Percentiles rank a stretch among this genome's conserved stretches.
Evolutionary conservation across 306 rosid genomes (phyloP).

Genomic region (Castanea crenata): DNA sequence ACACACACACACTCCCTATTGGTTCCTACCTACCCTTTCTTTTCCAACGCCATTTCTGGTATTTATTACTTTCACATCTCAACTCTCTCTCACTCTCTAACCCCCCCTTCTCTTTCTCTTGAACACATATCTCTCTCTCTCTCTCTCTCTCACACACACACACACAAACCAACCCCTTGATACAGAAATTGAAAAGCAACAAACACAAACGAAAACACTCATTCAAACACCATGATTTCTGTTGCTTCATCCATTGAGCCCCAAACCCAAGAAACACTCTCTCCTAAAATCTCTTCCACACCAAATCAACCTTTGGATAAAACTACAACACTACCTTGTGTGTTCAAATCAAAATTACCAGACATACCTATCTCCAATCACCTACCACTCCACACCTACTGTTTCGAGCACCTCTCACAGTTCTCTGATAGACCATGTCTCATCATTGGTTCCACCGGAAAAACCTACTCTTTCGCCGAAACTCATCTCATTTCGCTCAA

Average conservation of each 20-base stretch:
- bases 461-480: slow-evolving; percentile 50
- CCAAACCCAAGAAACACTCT: slow-evolving; percentile 21
- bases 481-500: slow-evolving; percentile 36
- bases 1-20: too few relatives aligned
- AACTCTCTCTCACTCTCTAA: not conserved
- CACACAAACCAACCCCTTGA: not conserved
- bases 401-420: slow-evolving; percentile 43
- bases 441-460: slow-evolving; percentile 60
- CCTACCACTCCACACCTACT: slow-evolving; percentile 71
- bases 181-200: not conserved
- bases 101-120: not conserved
- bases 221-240: slow-evolving; percentile 37
- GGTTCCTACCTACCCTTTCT: slow-evolving; percentile 13
- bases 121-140: not conserved
- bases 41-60: not conserved
- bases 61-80: not conserved
- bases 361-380: slow-evolving; percentile 69
- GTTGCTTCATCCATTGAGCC: slow-evolving; percentile 49
- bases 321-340: not conserved
- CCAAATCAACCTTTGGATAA: not conserved
- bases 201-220: not conserved
- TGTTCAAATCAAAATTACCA: slow-evolving; percentile 65
- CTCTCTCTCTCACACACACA: not conserved
- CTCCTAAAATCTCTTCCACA: slow-evolving; percentile 1
- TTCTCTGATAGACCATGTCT: slow-evolving; percentile 60